Evolutionary conservation across 2,329 filamentous ascomycete genomes (phyloP), one percentile per base, ranked within the genome.

Genomic region (Alternaria atra): DNA sequence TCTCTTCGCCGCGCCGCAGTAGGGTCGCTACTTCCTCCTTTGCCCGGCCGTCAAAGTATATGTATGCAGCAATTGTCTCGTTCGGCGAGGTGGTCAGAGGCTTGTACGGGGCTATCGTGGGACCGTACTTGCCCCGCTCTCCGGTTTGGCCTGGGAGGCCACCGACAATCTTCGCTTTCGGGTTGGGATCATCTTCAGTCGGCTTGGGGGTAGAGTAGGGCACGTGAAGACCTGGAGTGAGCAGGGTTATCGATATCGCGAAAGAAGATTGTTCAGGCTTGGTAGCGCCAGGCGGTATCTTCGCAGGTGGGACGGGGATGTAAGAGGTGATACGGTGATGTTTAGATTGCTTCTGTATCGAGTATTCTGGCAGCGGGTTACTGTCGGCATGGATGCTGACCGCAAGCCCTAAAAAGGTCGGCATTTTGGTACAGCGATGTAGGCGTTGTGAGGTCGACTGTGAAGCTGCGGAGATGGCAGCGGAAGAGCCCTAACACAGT

Each of bases 331-430:
- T 97, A 75, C 95, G 91, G 65, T 92, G 94, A 66, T 93, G 87
- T 73, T 93, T 91, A 60, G 92, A 93, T 81, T 97, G 93, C 78
- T 93, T 95, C 83, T 98, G 94, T 72, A 98, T 91, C 73, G 94
- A 94, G 83, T 97, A 90, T 82, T 99, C 95, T 64, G 93, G 86
- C 68, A 99, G 88, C 68, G 95, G 94, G 44, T 88, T 88, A 70
- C 87, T 85, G 70, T 93, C 87, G 44, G 88, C 89, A 83, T 99
- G 95, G 80, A 98, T 96, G 86, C 92, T 97, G 79, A 98, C 94
- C 74, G 95, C 94, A 82, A 99, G 93, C 82, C 95, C 95, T 85
- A 98, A 97, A 85, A 98, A 99, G 88, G 94, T 98, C 84, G 95
- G 95, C 95, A 65, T 65, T 13, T 52, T 55, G 60, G 46, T n/a